A percentile compares a stretch with the other conserved stretches of the same genome.
Evolutionary conservation across 2,329 filamentous ascomycete species (phyloP).

Genomic region (Aphanocladium album): DNA sequence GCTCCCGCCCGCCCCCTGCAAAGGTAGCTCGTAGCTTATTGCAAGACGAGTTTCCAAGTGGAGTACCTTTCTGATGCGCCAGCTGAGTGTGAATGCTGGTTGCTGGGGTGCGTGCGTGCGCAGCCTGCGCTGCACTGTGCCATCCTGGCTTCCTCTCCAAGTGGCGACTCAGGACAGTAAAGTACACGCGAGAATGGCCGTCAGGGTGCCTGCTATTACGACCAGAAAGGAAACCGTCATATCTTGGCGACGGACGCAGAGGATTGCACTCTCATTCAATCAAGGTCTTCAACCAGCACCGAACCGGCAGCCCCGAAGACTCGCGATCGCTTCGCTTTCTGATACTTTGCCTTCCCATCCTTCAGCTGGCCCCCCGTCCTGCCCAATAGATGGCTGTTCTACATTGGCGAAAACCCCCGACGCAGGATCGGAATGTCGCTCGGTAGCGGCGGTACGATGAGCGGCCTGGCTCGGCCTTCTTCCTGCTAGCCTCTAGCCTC

Average conservation of each 20-base stretch:
- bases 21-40: no score
- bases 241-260: neutral
- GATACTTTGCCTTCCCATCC: neutral
- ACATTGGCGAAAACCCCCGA: neutral
- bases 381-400: neutral
- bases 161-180: no score
- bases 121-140: no score
- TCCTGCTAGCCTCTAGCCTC: neutral
- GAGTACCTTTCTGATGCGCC: no score
- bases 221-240: no score
- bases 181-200: no score
- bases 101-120: no score
- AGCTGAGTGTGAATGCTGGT: no score
- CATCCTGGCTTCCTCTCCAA: no score
- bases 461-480: slow-evolving; percentile 4
- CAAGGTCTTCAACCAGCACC: neutral
- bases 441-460: slow-evolving; percentile 6
- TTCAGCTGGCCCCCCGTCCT: neutral
- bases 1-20: neutral
- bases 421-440: slow-evolving; percentile 7
- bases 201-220: no score
- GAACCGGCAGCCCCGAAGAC: neutral
- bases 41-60: no score
- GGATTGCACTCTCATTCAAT: neutral
- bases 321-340: neutral